Conservation (phyloP, 176 grass and related monocot genomes). For the Bromus sterilis region DNA sequence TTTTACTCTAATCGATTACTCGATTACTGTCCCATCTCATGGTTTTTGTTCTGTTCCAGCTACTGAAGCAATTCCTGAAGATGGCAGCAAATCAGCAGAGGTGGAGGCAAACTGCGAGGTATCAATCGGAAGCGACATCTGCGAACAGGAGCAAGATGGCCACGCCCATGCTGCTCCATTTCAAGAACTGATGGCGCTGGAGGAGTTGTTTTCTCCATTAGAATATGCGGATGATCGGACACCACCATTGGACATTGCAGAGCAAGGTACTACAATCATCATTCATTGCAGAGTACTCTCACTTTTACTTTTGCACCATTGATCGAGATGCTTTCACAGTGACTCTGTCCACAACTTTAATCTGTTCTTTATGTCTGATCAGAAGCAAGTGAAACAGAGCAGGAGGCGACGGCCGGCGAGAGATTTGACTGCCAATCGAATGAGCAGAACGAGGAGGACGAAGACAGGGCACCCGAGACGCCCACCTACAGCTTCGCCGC, state of each 20-base stretch:
- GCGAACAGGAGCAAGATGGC: conserved; percentile 44
- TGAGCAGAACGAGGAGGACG: conserved; percentile 37
- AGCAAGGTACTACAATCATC: conserved; percentile 18
- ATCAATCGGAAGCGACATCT: conserved; percentile 81
- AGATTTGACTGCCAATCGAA: conserved; percentile 1
- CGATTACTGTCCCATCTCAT: neutral
- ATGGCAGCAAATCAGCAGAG: conserved; percentile 37
- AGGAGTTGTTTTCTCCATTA: conserved; percentile 7
- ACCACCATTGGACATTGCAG: conserved; percentile 5
- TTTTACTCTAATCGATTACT: neutral
- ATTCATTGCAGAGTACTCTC: neutral
- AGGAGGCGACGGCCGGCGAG: neutral
- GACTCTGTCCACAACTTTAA: neutral
- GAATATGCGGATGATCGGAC: conserved; percentile 10
- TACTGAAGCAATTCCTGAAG: conserved; percentile 33
- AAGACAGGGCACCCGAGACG: conserved; percentile 56
- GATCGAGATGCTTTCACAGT: neutral
- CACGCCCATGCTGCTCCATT: neutral
- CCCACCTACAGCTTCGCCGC: conserved; percentile 46
- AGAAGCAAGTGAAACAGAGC: conserved; percentile 19
- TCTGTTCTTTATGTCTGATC: neutral
- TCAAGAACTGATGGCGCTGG: conserved; percentile 11
- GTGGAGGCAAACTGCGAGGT: conserved; percentile 49
- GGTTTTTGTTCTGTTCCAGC: neutral
- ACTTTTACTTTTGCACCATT: neutral